Evolutionary conservation across 306 rosid genomes (phyloP).

Genomic region (Sphenostylis stenocarpa): DNA sequence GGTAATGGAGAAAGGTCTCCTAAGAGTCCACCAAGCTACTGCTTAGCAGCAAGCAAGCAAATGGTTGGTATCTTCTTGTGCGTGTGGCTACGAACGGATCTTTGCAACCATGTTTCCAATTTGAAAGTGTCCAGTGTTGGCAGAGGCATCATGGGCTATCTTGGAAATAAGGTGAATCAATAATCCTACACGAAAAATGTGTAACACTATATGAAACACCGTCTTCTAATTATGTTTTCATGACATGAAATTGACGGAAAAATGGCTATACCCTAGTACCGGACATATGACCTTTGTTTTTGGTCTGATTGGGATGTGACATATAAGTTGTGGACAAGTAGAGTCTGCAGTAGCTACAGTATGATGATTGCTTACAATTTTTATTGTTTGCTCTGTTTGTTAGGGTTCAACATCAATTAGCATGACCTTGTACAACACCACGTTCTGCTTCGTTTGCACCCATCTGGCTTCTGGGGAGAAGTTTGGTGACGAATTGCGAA

Average conservation of each 20-base stretch:
- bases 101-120: slow-evolving; percentile 44
- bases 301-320: background rate
- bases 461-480: slow-evolving; percentile 93
- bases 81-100: slow-evolving; percentile 68
- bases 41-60: slow-evolving; percentile 78
- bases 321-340: background rate
- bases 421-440: slow-evolving; percentile 64
- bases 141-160: slow-evolving; percentile 91
- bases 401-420: slow-evolving; percentile 91
- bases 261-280: background rate
- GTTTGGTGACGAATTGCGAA: slow-evolving; percentile 71
- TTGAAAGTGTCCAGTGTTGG: slow-evolving; percentile 76
- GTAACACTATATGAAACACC: background rate
- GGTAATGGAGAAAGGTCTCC: background rate
- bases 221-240: background rate
- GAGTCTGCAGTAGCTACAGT: background rate
- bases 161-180: slow-evolving; percentile 77
- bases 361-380: background rate
- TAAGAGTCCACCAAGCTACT: slow-evolving; percentile 13
- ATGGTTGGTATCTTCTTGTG: slow-evolving; percentile 93
- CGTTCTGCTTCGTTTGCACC: slow-evolving; percentile 88
- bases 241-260: background rate
- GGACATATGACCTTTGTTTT: background rate
- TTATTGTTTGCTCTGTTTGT: background rate
- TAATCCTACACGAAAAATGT: background rate